A percentile compares a stretch with the other conserved stretches of the same genome.
phyloP scores from a whole-genome alignment of 352 stramenopile genomes.

The Pythium rishiriense region DNA sequence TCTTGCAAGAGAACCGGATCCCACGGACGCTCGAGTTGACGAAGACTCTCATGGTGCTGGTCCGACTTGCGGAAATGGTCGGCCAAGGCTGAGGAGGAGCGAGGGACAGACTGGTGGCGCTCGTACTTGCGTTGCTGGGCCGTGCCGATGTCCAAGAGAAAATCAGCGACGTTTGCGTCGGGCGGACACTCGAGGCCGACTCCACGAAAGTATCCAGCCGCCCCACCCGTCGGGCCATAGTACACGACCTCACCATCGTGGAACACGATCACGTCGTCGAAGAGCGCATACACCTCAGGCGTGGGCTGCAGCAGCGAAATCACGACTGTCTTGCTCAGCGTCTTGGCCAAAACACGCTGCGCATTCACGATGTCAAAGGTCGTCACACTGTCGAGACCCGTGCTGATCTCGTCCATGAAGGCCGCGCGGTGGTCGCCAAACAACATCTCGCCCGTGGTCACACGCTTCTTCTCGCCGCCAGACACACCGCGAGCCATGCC shows the following conservation, averaged over 20 bases:
- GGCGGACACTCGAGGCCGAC: constrained; percentile 66
- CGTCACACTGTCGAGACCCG: constrained; percentile 59
- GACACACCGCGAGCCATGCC: constrained; percentile 50
- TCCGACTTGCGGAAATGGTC: not conserved
- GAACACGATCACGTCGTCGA: constrained; percentile 92
- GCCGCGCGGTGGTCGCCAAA: constrained; percentile 52
- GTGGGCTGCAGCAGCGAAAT: constrained; percentile 89
- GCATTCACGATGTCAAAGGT: constrained; percentile 85
- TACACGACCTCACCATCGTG: constrained; percentile 90
- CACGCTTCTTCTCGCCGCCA: constrained; percentile 64
- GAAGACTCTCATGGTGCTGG: not conserved
- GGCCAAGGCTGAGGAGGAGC: not conserved
- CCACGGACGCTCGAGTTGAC: not conserved
- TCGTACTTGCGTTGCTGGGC: constrained; percentile 42
- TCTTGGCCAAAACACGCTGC: constrained; percentile 36
- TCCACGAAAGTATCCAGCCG: constrained; percentile 70
- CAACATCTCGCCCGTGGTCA: constrained; percentile 81
- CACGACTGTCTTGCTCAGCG: constrained; percentile 49
- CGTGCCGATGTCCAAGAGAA: constrained; percentile 75
- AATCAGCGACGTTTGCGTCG: constrained; percentile 87
- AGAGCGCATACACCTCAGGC: constrained; percentile 91
- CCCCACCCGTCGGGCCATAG: constrained; percentile 58
- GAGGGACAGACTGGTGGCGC: not conserved
- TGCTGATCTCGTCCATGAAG: constrained; percentile 85
- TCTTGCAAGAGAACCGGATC: not conserved